A percentile compares a stretch with the other conserved stretches of the same genome.
Conservation (phyloP, 2,329 filamentous ascomycete genomes). For the Colletotrichum coccodes region DNA sequence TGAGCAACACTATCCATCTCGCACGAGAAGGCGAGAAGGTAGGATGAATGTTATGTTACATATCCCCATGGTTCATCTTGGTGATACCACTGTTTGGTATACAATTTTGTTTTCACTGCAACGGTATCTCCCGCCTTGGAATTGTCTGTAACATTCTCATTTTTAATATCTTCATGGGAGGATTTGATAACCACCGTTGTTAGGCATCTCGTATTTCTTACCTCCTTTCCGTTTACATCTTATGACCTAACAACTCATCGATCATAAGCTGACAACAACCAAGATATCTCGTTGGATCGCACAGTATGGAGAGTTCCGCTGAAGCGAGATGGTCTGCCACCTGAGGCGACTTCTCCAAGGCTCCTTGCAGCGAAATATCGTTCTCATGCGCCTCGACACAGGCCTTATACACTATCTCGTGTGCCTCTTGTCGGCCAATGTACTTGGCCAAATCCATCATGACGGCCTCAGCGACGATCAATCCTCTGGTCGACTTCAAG, state of each 20-base stretch:
- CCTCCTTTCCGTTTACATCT: background rate
- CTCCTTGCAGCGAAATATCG: constrained; percentile 52
- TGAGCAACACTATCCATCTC: background rate
- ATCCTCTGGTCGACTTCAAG: constrained; percentile 58
- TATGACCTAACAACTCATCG: constrained; percentile 24
- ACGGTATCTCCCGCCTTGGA: no score
- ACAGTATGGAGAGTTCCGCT: constrained; percentile 37
- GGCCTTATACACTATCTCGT: constrained; percentile 66
- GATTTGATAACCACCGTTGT: background rate
- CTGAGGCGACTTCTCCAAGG: constrained; percentile 48
- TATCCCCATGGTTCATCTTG: no score
- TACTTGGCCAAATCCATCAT: constrained; percentile 68
- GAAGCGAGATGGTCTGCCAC: constrained; percentile 51
- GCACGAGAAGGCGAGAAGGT: no score
- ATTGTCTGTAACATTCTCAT: background rate
- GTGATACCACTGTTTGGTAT: no score
- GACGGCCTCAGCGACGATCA: constrained; percentile 68
- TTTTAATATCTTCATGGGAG: background rate
- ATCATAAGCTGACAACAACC: constrained; percentile 34
- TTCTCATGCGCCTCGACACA: constrained; percentile 61
- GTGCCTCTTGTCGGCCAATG: constrained; percentile 61
- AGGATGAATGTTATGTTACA: no score
- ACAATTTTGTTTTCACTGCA: no score
- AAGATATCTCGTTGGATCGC: constrained; percentile 31
- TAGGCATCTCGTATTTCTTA: background rate